These are phyloP conservation scores for Austropuccinia psidii DNA, from an alignment of 1,284 basidiomycete species.

Conservation along the genomic window DNA sequence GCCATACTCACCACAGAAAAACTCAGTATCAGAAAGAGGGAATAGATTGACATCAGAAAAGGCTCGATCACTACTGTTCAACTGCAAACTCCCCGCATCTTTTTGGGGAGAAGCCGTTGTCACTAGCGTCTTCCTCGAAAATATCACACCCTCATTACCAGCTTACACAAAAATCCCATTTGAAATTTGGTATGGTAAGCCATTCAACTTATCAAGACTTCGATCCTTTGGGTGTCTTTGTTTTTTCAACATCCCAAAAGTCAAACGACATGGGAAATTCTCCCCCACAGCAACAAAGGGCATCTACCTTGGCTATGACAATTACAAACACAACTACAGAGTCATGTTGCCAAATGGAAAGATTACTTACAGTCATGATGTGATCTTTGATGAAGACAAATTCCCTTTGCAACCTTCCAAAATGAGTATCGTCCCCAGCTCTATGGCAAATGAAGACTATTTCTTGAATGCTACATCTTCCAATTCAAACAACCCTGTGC, in stretches of 20 bases:
- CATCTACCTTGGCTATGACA: background rate
- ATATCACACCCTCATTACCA: background rate
- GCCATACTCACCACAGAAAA: background rate
- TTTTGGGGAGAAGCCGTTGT: background rate
- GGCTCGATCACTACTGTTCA: background rate
- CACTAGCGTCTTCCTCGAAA: background rate
- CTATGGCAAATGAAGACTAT: too few species aligned
- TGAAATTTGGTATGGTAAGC: background rate
- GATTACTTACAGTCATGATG: background rate
- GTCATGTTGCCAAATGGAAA: background rate
- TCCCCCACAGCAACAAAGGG: background rate
- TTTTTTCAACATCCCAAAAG: background rate
- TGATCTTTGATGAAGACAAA: background rate
- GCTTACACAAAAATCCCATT: background rate
- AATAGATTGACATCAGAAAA: background rate
- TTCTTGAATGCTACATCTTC: too few species aligned
- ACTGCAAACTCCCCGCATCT: background rate
- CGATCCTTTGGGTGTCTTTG: background rate
- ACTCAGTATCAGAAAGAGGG: background rate
- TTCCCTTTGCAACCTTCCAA: too few species aligned
- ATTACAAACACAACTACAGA: background rate
- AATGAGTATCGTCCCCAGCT: too few species aligned
- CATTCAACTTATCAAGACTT: background rate
- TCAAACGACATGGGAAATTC: background rate
- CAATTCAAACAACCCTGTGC: too few species aligned